Evolutionary conservation across 352 stramenopile genomes (phyloP).

Genomic region (Achlya hypogyna): DNA sequence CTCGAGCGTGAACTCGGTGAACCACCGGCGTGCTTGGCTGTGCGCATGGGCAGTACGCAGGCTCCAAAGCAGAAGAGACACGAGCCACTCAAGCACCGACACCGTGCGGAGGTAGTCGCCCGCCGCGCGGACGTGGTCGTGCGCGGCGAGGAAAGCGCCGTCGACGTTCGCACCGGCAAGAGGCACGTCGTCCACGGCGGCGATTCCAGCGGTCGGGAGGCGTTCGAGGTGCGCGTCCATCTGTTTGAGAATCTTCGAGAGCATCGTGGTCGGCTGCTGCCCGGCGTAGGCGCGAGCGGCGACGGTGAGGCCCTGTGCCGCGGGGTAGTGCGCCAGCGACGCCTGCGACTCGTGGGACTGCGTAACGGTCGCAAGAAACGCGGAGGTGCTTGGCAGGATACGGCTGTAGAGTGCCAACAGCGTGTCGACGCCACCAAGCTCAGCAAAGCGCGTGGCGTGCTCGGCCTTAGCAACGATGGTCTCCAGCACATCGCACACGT

Average conservation of each 20-base stretch:
- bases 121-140: slow-evolving; percentile 34
- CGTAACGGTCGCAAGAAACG: slow-evolving; percentile 58
- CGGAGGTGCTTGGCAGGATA: slow-evolving; percentile 77
- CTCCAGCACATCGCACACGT: slow-evolving; percentile 91
- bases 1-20: slow-evolving; percentile 55
- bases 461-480: slow-evolving; percentile 92
- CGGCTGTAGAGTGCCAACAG: slow-evolving; percentile 85
- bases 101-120: slow-evolving; percentile 61
- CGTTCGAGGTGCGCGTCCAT: slow-evolving; percentile 43
- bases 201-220: slow-evolving; percentile 43
- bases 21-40: slow-evolving; percentile 67
- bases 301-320: slow-evolving; percentile 80
- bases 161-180: slow-evolving; percentile 24
- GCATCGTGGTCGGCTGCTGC: slow-evolving; percentile 78
- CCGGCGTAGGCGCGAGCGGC: slow-evolving; percentile 83
- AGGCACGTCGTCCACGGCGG: slow-evolving; percentile 49
- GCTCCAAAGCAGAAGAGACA: slow-evolving; percentile 65
- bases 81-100: slow-evolving; percentile 67
- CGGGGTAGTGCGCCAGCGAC: slow-evolving; percentile 79
- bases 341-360: slow-evolving; percentile 3
- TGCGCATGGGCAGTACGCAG: slow-evolving; percentile 62
- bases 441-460: slow-evolving; percentile 85
- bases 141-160: background rate
- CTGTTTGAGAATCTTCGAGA: slow-evolving; percentile 55
- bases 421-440: slow-evolving; percentile 80